Evolutionary conservation across 1,284 basidiomycete species (phyloP).

Genomic region (Irpex rosettiformis): DNA sequence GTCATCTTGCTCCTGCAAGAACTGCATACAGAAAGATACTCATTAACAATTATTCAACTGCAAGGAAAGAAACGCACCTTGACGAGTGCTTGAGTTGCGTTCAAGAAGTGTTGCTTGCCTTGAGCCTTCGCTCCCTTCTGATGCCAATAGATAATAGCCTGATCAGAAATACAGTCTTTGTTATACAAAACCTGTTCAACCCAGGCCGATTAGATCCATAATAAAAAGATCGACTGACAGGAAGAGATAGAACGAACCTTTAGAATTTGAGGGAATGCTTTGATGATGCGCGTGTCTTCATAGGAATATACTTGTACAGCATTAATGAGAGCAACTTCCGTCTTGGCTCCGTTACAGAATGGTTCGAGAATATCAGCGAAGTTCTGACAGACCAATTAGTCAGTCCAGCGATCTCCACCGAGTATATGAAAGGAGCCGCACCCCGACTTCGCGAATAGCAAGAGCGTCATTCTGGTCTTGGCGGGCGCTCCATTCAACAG

Average conservation of each 20-base stretch:
- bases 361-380: constrained; percentile 83
- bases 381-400: constrained; percentile 45
- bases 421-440: constrained; percentile 26
- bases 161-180: constrained; percentile 90
- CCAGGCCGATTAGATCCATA: not conserved
- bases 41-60: not conserved
- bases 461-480: constrained; percentile 88
- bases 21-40: constrained; percentile 37
- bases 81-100: constrained; percentile 83
- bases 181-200: constrained; percentile 83
- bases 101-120: constrained; percentile 93
- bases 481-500: constrained; percentile 84
- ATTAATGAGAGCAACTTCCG: constrained; percentile 90
- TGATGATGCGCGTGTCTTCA: constrained; percentile 91
- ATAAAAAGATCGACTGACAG: not conserved
- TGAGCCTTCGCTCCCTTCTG: constrained; percentile 95
- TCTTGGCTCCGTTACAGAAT: constrained; percentile 84
- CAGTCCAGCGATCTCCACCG: constrained; percentile 4
- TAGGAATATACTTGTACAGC: constrained; percentile 93
- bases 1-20: constrained; percentile 80
- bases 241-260: constrained; percentile 50
- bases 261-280: constrained; percentile 90
- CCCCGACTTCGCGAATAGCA: constrained; percentile 80
- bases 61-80: constrained; percentile 53
- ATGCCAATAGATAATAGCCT: constrained; percentile 97